A percentile compares a stretch with the other conserved stretches of the same genome.
These are phyloP conservation scores for Diutina mesorugosa DNA, from an alignment of 1,139 yeast genomes.

Conservation along the genomic window DNA sequence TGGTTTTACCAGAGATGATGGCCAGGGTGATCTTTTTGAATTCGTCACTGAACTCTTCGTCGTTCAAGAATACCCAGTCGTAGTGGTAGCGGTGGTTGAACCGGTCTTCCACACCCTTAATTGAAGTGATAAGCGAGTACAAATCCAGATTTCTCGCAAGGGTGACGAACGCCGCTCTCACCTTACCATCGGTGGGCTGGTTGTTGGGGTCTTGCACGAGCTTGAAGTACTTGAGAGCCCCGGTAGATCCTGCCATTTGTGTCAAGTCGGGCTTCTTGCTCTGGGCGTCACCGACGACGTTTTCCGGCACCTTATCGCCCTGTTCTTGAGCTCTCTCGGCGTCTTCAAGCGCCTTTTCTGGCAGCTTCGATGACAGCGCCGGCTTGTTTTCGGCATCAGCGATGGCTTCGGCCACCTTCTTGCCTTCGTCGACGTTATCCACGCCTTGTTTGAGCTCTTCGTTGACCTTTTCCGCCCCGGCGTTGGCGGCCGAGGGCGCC, in stretches of 20 bases:
- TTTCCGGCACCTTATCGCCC: neutral
- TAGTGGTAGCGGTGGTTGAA: constrained; percentile 86
- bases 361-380: neutral
- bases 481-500: neutral
- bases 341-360: neutral
- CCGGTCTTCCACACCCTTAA: constrained; percentile 65
- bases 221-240: neutral
- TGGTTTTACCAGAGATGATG: constrained; percentile 39
- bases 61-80: constrained; percentile 81
- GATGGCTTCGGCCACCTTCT: neutral
- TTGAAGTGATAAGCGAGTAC: constrained; percentile 53
- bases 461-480: neutral
- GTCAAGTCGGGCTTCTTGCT: neutral
- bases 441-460: neutral
- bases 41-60: constrained; percentile 54
- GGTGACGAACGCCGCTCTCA: constrained; percentile 72
- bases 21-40: constrained; percentile 43
- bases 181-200: neutral
- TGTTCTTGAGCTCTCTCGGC: neutral
- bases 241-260: neutral
- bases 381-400: neutral
- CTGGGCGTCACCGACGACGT: neutral
- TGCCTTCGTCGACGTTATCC: neutral
- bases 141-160: constrained; percentile 68
- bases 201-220: constrained; percentile 1